phyloP scores from a whole-genome alignment of 306 rosid species.

The Malus sieversii region DNA sequence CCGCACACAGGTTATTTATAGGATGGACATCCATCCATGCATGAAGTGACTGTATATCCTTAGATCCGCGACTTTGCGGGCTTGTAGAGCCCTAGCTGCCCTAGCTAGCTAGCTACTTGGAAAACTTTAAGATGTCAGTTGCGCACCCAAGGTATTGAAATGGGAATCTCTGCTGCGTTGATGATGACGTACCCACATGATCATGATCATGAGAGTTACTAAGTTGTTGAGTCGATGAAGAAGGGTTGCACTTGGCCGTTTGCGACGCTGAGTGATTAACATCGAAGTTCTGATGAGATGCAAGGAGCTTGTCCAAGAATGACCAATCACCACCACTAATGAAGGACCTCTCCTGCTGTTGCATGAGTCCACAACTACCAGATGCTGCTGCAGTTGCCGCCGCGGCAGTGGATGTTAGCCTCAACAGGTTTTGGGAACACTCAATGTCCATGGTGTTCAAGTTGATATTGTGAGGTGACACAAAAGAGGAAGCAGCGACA shows the following conservation, averaged over 20 bases:
- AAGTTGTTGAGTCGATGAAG: constrained; percentile 9
- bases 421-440: constrained; percentile 56
- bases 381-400: constrained; percentile 4
- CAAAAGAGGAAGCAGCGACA: constrained; percentile 12
- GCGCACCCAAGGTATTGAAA: constrained; percentile 71
- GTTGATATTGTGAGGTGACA: constrained; percentile 14
- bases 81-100: not conserved
- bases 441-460: constrained; percentile 39
- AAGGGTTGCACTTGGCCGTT: constrained; percentile 11
- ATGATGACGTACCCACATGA: constrained; percentile 14
- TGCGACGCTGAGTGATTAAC: constrained; percentile 21
- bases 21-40: not conserved
- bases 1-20: not conserved
- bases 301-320: constrained; percentile 80
- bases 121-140: constrained; percentile 51
- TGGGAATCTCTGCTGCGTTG: constrained; percentile 58
- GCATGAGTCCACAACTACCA: constrained; percentile 20
- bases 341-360: constrained; percentile 38
- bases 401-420: constrained; percentile 37
- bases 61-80: not conserved
- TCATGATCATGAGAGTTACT: constrained; percentile 2
- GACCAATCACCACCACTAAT: constrained; percentile 76
- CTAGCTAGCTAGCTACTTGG: constrained; percentile 32
- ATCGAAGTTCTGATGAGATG: constrained; percentile 28
- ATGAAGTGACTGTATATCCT: not conserved